Base-by-base conservation (phyloP, 345 rosid genomes). In the Alliaria petiolata region DNA sequence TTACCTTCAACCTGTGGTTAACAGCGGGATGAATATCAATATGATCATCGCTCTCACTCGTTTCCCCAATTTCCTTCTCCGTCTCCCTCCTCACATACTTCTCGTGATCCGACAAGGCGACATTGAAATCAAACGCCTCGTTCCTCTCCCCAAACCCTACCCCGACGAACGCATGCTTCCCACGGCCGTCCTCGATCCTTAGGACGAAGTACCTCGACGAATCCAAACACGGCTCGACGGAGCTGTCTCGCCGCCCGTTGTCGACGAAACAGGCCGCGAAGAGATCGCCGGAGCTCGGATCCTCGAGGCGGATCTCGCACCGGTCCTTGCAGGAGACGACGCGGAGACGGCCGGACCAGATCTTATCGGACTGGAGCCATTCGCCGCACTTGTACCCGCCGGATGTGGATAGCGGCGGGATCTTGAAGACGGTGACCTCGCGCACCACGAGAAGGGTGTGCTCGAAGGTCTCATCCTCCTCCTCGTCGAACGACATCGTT, bases 331-430 rank as follows among this genome's bases (percentile, higher is more conserved):
- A 89, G 19, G 98, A 91, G 3, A 93, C 98, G 30, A 93, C 97
- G 4, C 98, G 92, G 70, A 93, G 95, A 4, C 98, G 79, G 26
- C 98, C 98, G 6, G 95, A 66, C 97, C 98, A 93, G 91, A 90
- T 93, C 98, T 91, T 93, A 73, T 93, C 96, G 55, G 98, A 85
- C 74, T 93, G 98, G 39, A 93, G 80, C 98, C 98, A 93, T 74
- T 93, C 98, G 19, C 97, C 97, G 79, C 98, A 93, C 73, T 93
- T 93, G 86, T 90, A 93, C 13, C 97, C 96, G n/a, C 96, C 97
- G 34, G 97, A 89, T 53, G 97, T 90, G 55, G 87, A 74, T 42
- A 93, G 87, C 25, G 98, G 97, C 1, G 96, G 96, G 81, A 93
- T 93, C 78, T 91, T 93, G 89, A 71, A 90, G 12, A 93, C 87